phyloP scores from a whole-genome alignment of 352 stramenopile species.

The Phytophthora gonapodyides region DNA sequence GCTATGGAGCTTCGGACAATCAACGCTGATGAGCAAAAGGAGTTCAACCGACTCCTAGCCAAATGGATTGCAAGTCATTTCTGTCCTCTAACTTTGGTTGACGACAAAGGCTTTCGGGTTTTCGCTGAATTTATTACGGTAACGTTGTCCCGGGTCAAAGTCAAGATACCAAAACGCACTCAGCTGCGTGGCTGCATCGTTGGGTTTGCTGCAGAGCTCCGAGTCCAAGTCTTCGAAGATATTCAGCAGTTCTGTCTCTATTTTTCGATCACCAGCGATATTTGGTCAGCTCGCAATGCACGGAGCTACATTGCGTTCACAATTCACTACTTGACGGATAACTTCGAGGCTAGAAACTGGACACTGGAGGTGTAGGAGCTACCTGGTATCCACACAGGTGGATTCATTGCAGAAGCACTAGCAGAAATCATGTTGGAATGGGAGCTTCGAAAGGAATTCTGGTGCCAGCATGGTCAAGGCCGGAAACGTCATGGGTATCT shows the following conservation, averaged over 20 bases:
- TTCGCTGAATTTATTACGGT: background rate
- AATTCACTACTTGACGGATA: conserved; percentile 1
- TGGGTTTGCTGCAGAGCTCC: background rate
- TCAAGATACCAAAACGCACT: background rate
- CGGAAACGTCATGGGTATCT: background rate
- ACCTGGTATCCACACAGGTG: background rate
- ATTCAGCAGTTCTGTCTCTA: background rate
- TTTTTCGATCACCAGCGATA: background rate
- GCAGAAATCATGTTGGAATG: background rate
- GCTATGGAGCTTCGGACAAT: background rate
- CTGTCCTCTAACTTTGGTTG: background rate
- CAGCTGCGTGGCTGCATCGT: background rate
- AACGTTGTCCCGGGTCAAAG: background rate
- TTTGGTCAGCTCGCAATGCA: background rate
- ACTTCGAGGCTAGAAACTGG: conserved; percentile 2
- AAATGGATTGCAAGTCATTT: background rate
- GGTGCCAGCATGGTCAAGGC: background rate
- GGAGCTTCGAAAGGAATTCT: background rate
- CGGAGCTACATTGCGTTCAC: background rate
- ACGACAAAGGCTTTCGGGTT: background rate
- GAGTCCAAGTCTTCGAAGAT: background rate
- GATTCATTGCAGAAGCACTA: conserved; percentile 2
- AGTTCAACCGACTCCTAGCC: background rate
- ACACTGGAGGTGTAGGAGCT: background rate
- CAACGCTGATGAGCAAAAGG: background rate